phyloP scores from a whole-genome alignment of 257 asterid genomes.

The Anisodus tanguticus region DNA sequence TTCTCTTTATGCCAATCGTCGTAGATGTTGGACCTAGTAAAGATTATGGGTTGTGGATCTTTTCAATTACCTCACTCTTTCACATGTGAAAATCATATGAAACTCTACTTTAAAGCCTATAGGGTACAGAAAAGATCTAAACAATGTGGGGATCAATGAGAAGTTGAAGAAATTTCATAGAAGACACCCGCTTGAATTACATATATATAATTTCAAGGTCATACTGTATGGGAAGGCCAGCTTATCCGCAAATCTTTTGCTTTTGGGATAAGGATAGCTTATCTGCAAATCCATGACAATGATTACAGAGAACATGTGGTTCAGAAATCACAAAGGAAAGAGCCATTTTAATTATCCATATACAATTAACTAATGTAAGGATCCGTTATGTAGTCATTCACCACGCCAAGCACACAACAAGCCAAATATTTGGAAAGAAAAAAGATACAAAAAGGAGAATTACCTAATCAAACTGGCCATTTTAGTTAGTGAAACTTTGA shows the following conservation, averaged over 20 bases:
- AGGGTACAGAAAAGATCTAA: background rate
- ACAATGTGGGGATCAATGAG: background rate
- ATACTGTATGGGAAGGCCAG: background rate
- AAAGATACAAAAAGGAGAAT: background rate
- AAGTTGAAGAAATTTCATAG: conserved; percentile 12
- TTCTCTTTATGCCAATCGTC: background rate
- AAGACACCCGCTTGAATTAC: background rate
- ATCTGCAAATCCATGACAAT: background rate
- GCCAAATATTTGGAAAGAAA: conserved; percentile 6
- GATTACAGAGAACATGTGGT: background rate
- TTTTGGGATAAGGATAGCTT: background rate
- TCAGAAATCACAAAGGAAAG: background rate
- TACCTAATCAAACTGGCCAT: conserved; percentile 88
- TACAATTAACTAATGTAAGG: background rate
- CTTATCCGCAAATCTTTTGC: background rate
- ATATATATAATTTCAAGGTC: background rate
- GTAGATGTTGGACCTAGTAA: background rate
- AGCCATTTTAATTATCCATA: background rate
- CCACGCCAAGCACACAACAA: background rate
- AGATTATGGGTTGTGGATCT: background rate
- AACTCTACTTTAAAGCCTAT: background rate
- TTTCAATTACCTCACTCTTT: background rate
- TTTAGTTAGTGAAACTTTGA: conserved; percentile 91
- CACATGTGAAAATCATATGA: background rate
- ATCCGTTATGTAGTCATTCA: conserved; percentile 13